Conservation (phyloP, 768 basidiomycete genomes). For the Hericium coralloides region DNA sequence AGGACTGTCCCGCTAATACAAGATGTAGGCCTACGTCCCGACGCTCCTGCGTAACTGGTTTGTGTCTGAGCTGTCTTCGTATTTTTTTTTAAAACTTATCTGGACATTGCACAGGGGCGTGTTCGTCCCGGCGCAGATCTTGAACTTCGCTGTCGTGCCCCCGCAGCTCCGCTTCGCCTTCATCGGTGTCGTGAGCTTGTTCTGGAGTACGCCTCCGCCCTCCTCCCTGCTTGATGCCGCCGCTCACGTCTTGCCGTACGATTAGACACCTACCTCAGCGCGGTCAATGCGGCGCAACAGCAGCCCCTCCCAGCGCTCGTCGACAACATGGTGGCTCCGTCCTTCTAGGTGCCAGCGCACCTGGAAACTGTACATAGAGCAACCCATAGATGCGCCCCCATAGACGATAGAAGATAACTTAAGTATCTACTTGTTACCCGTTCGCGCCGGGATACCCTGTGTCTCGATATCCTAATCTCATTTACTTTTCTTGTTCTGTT, state of each 20-base stretch:
- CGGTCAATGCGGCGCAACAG: constrained; percentile 2
- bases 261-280: constrained; percentile 10
- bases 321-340: neutral
- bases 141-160: constrained; percentile 75
- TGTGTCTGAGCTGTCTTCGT: constrained; percentile 8
- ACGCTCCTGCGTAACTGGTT: constrained; percentile 75
- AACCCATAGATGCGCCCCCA: too few species aligned
- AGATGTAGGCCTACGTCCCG: constrained; percentile 52
- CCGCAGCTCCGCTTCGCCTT: constrained; percentile 68
- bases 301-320: neutral
- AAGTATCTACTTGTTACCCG: too few species aligned
- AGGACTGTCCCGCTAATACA: neutral
- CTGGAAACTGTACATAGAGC: too few species aligned
- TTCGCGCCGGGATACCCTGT: too few species aligned
- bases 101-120: constrained; percentile 40
- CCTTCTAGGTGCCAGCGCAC: too few species aligned
- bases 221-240: neutral
- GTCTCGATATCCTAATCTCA: too few species aligned
- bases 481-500: too few species aligned
- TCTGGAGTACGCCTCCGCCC: constrained; percentile 57
- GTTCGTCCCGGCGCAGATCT: constrained; percentile 65
- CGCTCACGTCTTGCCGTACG: neutral
- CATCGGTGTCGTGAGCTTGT: constrained; percentile 68
- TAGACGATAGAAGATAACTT: too few species aligned
- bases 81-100: neutral